Evolutionary conservation across 257 asterid species (phyloP).

Genomic region (Fraxinus excelsior): DNA sequence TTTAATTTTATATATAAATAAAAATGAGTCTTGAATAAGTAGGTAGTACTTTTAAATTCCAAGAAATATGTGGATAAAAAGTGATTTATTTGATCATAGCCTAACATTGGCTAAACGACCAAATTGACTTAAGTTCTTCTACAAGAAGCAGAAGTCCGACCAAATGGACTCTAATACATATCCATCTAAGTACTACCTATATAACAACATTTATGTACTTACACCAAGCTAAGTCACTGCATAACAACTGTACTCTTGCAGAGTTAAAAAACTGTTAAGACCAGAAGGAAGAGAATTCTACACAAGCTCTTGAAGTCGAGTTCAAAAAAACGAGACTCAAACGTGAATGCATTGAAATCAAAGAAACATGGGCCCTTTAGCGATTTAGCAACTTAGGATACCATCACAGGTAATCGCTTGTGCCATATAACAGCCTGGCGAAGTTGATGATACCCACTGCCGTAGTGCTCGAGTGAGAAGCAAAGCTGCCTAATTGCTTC

Average conservation of each 20-base stretch:
- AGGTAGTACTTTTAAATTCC: too few relatives aligned
- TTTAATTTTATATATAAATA: too few relatives aligned
- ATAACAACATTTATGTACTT: background rate
- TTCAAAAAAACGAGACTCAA: background rate
- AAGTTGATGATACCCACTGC: conserved; percentile 65
- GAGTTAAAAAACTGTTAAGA: background rate
- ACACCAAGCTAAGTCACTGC: background rate
- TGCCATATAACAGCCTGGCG: conserved; percentile 54
- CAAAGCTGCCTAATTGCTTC: conserved; percentile 92
- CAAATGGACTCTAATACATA: too few relatives aligned
- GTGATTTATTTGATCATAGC: too few relatives aligned
- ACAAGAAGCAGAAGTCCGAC: background rate
- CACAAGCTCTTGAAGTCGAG: background rate
- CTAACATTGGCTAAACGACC: too few relatives aligned
- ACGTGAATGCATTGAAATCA: background rate
- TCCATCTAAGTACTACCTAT: background rate
- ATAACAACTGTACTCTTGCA: background rate
- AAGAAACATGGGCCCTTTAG: too few relatives aligned
- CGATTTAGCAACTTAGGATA: conserved; percentile 44
- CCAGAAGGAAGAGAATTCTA: background rate
- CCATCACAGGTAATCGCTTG: conserved; percentile 54
- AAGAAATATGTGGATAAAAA: too few relatives aligned
- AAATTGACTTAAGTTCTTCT: too few relatives aligned
- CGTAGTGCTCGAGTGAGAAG: conserved; percentile 76
- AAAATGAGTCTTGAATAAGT: too few relatives aligned